These are phyloP conservation scores for Fusarium oxysporum DNA, from an alignment of 2,329 filamentous ascomycete species.

Conservation along the genomic window DNA sequence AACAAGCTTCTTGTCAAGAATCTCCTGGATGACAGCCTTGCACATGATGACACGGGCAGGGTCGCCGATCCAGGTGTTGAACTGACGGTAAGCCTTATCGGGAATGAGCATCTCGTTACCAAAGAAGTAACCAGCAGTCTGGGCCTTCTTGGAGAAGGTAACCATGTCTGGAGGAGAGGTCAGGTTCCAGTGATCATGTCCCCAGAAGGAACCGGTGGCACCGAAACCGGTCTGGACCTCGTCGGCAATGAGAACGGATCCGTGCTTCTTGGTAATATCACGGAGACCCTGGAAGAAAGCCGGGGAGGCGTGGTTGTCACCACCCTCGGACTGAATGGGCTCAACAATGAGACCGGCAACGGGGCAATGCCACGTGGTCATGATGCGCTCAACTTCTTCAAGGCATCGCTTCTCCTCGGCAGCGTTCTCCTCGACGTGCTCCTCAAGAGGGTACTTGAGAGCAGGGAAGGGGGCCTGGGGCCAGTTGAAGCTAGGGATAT, in stretches of 20 bases:
- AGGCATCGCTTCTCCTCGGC: slow-evolving; percentile 79
- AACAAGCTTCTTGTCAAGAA: slow-evolving; percentile 75
- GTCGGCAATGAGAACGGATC: slow-evolving; percentile 82
- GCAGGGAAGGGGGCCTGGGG: slow-evolving; percentile 84
- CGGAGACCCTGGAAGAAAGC: slow-evolving; percentile 82
- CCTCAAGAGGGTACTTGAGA: slow-evolving; percentile 80
- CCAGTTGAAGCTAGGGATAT: slow-evolving; percentile 91
- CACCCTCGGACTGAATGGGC: slow-evolving; percentile 85
- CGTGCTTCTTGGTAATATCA: slow-evolving; percentile 75
- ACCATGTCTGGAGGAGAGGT: slow-evolving; percentile 81
- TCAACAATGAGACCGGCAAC: slow-evolving; percentile 81
- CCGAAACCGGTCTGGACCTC: slow-evolving; percentile 86
- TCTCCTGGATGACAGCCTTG: slow-evolving; percentile 81
- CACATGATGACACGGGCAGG: slow-evolving; percentile 81
- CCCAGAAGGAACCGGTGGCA: slow-evolving; percentile 90
- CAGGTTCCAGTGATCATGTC: slow-evolving; percentile 86
- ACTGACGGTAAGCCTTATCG: slow-evolving; percentile 86
- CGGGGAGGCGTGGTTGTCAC: slow-evolving; percentile 84
- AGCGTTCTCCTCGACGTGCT: slow-evolving; percentile 75
- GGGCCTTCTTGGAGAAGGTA: slow-evolving; percentile 90
- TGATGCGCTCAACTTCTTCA: slow-evolving; percentile 76
- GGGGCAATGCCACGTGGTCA: slow-evolving; percentile 74
- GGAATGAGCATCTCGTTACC: slow-evolving; percentile 79
- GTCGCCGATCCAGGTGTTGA: slow-evolving; percentile 91
- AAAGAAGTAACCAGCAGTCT: slow-evolving; percentile 86